Percentiles rank a stretch among this genome's conserved stretches.
phyloP scores from a whole-genome alignment of 352 stramenopile species.

The Globisporangium iwayamae region DNA sequence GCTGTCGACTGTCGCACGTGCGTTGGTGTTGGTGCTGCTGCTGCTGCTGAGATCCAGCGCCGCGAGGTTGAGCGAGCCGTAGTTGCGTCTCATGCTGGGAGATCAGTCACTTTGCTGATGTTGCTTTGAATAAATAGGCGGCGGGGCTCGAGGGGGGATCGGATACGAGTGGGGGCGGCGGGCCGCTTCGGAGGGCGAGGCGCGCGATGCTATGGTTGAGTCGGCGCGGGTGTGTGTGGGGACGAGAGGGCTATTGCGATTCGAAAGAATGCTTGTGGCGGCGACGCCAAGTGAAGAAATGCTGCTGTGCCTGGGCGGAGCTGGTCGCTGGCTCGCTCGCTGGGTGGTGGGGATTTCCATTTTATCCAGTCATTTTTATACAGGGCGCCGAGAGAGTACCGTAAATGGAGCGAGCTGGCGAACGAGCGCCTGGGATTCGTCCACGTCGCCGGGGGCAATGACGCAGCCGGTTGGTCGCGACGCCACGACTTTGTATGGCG shows the following conservation, averaged over 20 bases:
- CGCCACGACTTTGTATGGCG: slow-evolving; percentile 4
- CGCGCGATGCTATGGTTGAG: slow-evolving; percentile 9
- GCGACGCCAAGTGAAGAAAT: slow-evolving; percentile 10
- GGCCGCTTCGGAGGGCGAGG: background rate
- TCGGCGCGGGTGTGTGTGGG: background rate
- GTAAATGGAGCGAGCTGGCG: slow-evolving; percentile 4
- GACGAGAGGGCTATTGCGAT: background rate
- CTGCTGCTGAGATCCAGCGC: slow-evolving; percentile 31
- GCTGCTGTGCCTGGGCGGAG: background rate
- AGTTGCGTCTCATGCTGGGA: slow-evolving; percentile 46
- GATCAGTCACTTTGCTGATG: background rate
- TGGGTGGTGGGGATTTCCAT: slow-evolving; percentile 2
- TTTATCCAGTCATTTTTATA: slow-evolving; percentile 14
- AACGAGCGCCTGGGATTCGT: slow-evolving; percentile 11
- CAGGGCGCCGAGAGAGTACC: background rate
- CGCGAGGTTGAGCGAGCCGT: slow-evolving; percentile 48
- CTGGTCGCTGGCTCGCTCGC: background rate
- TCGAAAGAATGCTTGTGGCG: background rate
- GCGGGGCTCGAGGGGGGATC: background rate
- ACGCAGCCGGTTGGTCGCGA: background rate
- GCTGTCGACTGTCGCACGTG: slow-evolving; percentile 19
- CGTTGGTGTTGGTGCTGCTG: slow-evolving; percentile 3
- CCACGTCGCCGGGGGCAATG: slow-evolving; percentile 6
- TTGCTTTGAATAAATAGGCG: slow-evolving; percentile 6
- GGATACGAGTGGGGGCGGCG: background rate